Percentiles rank a stretch among this genome's conserved stretches.
These are phyloP conservation scores for Hansfordia pulvinata DNA, from an alignment of 2,329 filamentous ascomycete genomes.

Conservation along the genomic window DNA sequence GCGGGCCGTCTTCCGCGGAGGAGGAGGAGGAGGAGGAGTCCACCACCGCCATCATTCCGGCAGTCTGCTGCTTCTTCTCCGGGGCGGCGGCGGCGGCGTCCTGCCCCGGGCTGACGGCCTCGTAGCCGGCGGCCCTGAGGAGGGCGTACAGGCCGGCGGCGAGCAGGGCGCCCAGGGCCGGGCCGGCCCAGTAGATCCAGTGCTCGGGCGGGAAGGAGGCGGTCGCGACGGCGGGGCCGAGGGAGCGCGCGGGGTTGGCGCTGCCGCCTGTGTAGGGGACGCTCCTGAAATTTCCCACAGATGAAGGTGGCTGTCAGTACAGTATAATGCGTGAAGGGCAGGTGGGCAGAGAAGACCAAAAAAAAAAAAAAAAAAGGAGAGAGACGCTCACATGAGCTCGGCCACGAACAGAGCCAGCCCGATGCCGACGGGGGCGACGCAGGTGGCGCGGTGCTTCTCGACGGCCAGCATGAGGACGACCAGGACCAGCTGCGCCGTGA, in stretches of 20 bases:
- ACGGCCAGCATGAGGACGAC: constrained; percentile 45
- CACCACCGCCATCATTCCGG: background rate
- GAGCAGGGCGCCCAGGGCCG: constrained; percentile 18
- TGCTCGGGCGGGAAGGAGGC: constrained; percentile 9
- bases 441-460: constrained; percentile 50
- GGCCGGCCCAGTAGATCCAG: constrained; percentile 19
- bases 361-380: background rate
- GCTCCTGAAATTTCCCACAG: constrained; percentile 4
- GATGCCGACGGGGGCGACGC: constrained; percentile 48
- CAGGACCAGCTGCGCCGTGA: constrained; percentile 37
- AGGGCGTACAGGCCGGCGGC: constrained; percentile 20
- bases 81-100: constrained; percentile 5
- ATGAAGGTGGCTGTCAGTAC: background rate
- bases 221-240: constrained; percentile 12
- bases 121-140: constrained; percentile 20
- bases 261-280: constrained; percentile 11
- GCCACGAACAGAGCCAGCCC: constrained; percentile 45
- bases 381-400: constrained; percentile 16
- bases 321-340: background rate
- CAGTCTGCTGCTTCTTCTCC: too few species aligned
- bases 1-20: too few species aligned
- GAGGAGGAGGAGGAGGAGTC: too few species aligned
- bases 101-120: constrained; percentile 14
- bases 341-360: too few species aligned
- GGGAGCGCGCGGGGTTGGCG: constrained; percentile 14